Base-by-base conservation (phyloP, 768 basidiomycete genomes). In the Boletus rubropictus region DNA sequence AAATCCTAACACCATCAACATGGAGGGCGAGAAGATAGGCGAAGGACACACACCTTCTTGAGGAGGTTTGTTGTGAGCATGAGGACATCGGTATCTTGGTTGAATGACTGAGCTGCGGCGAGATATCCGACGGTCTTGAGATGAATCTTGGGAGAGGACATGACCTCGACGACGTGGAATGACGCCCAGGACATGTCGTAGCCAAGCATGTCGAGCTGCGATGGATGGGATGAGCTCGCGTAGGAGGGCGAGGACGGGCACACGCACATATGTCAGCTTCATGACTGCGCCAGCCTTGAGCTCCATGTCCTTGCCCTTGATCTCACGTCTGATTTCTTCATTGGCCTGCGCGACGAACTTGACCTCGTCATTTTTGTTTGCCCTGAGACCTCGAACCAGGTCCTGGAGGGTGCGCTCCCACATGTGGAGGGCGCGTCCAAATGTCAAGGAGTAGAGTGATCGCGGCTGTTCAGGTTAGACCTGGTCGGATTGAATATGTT, bases 341-440 rank as follows among this genome's bases (percentile, higher is more conserved):
- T 97, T 82, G 5, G 92, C 92, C 58, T 87, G 85, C 0, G 86
- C 81, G 55, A 98, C 89, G 67, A 97, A 96, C 64, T 85, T 88
- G 60, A 82, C 74, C 67, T 95, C 89, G 73, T 94, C 89, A 58
- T 82, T 82, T 76, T 94, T 96, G 76, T 94, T 94, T 39, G 94
- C 90, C 42, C 96, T 84, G 51, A 99, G 77, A 38, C 94, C 96
- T 56, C 95, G 81, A 61, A 96, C 91, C 60, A 96, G 86, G 69
- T 95, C 93, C 61, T 95, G 89, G 8, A 97, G 78, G 6, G 92
- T 95, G 44, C 93, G 79, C 74, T 97, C 94, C 89, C 92, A 96
- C 94, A 96, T 20, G 37, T 50, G 33, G 21, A 4, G 22, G 17
- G 24, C 38, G 38, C 24, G 38, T 11, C 22, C n/a, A 17, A 17